A percentile compares a stretch with the other conserved stretches of the same genome.
phyloP scores from a whole-genome alignment of 2,329 filamentous ascomycete genomes.

The Trichoderma atroviride region DNA sequence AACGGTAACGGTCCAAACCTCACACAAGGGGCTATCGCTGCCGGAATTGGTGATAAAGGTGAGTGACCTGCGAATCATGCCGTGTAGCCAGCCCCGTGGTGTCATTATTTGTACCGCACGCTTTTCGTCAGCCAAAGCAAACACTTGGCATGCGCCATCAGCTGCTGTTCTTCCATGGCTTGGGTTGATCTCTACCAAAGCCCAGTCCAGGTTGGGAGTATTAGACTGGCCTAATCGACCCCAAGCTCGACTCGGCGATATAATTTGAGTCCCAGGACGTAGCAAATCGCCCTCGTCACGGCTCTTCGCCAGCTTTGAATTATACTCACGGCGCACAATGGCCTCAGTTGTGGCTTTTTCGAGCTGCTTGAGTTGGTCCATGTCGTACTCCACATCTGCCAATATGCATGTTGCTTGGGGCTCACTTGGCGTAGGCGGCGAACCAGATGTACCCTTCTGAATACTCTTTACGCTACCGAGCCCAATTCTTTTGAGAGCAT shows the following conservation, averaged over 20 bases:
- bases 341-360: neutral
- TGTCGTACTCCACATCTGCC: neutral
- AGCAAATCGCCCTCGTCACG: neutral
- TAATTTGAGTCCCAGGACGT: neutral
- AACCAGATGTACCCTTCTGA: neutral
- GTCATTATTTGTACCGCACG: neutral
- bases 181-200: neutral
- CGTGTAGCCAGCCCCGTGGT: neutral
- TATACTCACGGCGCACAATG: neutral
- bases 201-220: conserved; percentile 1
- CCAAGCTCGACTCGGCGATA: neutral
- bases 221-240: neutral
- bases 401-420: neutral
- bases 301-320: neutral
- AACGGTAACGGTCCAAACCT: neutral
- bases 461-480: too few species aligned
- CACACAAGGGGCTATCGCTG: neutral
- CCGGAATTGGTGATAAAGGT: neutral
- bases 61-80: neutral
- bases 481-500: neutral
- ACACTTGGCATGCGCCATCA: neutral
- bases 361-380: neutral
- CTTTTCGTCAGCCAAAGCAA: neutral
- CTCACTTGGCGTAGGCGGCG: neutral
- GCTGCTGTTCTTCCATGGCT: neutral